Conservation (phyloP, 441 rosid species). For the Francoa sonchifolia region DNA sequence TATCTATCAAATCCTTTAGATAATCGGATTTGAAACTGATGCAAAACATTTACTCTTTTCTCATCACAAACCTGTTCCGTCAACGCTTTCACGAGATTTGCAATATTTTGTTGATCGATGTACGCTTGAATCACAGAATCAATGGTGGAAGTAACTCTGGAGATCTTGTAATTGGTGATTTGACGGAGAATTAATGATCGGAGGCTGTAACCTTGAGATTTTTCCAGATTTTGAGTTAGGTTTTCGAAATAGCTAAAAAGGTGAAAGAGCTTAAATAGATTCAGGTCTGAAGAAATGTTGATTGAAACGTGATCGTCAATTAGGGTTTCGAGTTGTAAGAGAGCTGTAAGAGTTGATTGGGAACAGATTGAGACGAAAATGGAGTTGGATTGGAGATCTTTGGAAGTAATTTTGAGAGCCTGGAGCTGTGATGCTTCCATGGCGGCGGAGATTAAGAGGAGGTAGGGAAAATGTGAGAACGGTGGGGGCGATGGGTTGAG, state of each 20-base stretch:
- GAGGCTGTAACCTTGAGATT: conserved; percentile 24
- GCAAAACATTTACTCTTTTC: conserved; percentile 23
- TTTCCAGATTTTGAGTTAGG: conserved; percentile 23
- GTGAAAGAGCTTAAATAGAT: conserved; percentile 31
- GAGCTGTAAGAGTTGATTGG: too few species aligned
- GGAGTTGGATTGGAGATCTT: too few species aligned
- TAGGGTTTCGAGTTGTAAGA: too few species aligned
- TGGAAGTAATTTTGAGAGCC: too few species aligned
- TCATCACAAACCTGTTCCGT: conserved; percentile 16
- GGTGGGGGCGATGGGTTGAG: too few species aligned
- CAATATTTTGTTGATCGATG: conserved; percentile 56
- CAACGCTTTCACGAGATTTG: conserved; percentile 21
- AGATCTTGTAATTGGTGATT: conserved; percentile 33
- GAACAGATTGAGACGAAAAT: too few species aligned
- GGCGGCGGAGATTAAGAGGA: too few species aligned
- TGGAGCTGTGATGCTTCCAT: too few species aligned
- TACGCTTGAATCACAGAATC: conserved; percentile 54
- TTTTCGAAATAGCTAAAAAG: conserved; percentile 30
- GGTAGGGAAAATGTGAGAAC: too few species aligned
- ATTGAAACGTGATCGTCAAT: too few species aligned
- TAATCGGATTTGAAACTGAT: conserved; percentile 35
- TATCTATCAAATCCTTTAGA: conserved; percentile 36
- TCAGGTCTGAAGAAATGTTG: conserved; percentile 34
- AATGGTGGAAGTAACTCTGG: conserved; percentile 44
- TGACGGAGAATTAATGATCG: conserved; percentile 32